Base-by-base conservation (phyloP, 2,329 filamentous ascomycete species). In the Alternaria metachromatica region DNA sequence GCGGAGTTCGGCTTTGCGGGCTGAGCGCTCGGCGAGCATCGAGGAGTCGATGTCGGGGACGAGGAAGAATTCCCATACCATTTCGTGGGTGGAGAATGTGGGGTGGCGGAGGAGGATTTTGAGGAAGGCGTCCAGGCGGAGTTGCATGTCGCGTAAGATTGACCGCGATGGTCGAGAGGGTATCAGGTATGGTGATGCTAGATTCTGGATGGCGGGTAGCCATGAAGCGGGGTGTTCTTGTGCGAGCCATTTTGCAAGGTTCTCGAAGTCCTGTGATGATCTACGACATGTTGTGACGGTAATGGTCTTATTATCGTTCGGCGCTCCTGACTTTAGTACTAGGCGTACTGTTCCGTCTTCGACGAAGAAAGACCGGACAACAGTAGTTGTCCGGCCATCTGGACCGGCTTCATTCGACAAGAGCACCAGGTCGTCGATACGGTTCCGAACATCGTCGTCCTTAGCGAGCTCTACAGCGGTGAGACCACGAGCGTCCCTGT, bases 1-100 rank as follows among this genome's bases (percentile, higher is more conserved):
- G 26, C 95, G 87, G 0, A 91, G 89, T 77, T 94, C 91, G 5
- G 93, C 92, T 81, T 99, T 99, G 65, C 94, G 88, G 59, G 89
- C 89, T 67, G 92, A 97, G 54, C 96, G 89, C 78, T 97, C 91
- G 57, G 92, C 91, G 86, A 98, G 95, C 88, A 94, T 93, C 20
- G 93, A 89, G 0, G 92, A 87, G 76, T 97, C 93, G 54, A 99
- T 88, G 71, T 99, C 96, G 2, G 96, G 96, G 12, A 99, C 94
- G 1, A 99, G 86, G 80, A 99, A 97, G 82, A 99, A 99, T 74
- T 99, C 96, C 96, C 96, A 99, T 3, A 99, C 86, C 87, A 98
- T 93, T 82, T 99, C 96, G 76, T 99, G 96, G 0, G 93, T 97
- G 0, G 93, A 88, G 76, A 99, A 97, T 0, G 96, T 98, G 4